Base-by-base conservation (phyloP, 768 basidiomycete species). In the Agrocybe pediades region DNA sequence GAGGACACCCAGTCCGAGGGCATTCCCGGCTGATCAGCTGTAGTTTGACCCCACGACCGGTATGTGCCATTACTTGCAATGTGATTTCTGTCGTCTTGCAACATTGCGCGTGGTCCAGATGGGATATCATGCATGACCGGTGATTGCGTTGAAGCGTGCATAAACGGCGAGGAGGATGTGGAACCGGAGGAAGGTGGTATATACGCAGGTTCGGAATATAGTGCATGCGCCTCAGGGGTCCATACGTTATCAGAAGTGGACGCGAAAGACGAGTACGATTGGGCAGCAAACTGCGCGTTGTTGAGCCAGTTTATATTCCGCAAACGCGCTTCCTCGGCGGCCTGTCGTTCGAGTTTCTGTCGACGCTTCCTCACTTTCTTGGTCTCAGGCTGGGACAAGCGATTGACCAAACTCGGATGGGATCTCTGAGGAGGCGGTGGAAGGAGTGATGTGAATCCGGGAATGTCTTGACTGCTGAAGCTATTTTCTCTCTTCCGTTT, bases 301-400 rank as follows among this genome's bases (percentile, higher is more conserved):
- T 56, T 53, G 56, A 59, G 52, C 59, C 62, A 60, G 36, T 57
- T 49, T 40, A 58, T 45, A 29, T 54, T 55, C 33, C 59, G 56
- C 41, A 63, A 36, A 24, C 61, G 64, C 29, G 64, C 65, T 30
- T 65, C 64, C 60, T 70, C 71, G 30, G 59, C 48, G 6, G 63
- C 67, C 49, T 72, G 65, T 9, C 68, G 66, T 54, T 77, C 72
- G 21, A 70, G 56, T 56, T 64, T 73, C 26, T 72, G 68, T 23
- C 74, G 67, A 8, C 73, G 65, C 58, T 79, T 80, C 53, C 70
- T 71, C 15, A 71, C 69, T 49, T 74, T 77, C 62, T 76, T 77
- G 43, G 70, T 68, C 56, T 68, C 67, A 8, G 54, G 58, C 25
- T 62, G 61, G 2, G 67, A 60, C 27, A 66, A 53, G 21, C 65